These are phyloP conservation scores for Botryotinia narcissicola DNA, from an alignment of 2,329 filamentous ascomycete species.

Conservation along the genomic window DNA sequence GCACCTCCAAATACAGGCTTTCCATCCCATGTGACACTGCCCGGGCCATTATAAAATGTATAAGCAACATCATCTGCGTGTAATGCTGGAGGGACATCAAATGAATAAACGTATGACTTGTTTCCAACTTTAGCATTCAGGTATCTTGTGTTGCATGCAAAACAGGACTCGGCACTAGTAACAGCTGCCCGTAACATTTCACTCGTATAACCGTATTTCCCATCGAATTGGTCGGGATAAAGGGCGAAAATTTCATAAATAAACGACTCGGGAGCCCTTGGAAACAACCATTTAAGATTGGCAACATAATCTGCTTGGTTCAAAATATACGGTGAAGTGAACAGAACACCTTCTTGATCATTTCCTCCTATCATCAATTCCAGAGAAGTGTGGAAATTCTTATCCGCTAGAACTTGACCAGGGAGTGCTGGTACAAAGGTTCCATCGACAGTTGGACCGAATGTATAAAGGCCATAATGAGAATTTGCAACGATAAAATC, in stretches of 20 bases:
- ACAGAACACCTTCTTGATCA: slow-evolving; percentile 40
- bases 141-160: slow-evolving; percentile 53
- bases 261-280: neutral
- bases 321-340: slow-evolving; percentile 35
- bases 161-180: slow-evolving; percentile 44
- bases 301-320: slow-evolving; percentile 17
- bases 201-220: slow-evolving; percentile 45
- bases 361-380: slow-evolving; percentile 48
- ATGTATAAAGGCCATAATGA: neutral
- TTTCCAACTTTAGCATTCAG: slow-evolving; percentile 47
- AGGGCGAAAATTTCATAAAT: slow-evolving; percentile 45
- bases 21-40: slow-evolving; percentile 31
- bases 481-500: neutral
- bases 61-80: slow-evolving; percentile 54
- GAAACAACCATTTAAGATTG: neutral
- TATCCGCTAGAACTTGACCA: slow-evolving; percentile 44
- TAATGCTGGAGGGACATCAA: slow-evolving; percentile 50
- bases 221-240: slow-evolving; percentile 50
- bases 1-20: slow-evolving; percentile 25
- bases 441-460: slow-evolving; percentile 47
- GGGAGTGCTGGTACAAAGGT: slow-evolving; percentile 48
- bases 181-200: slow-evolving; percentile 44
- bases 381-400: slow-evolving; percentile 45
- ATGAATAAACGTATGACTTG: slow-evolving; percentile 50
- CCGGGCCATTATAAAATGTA: slow-evolving; percentile 48